These are phyloP conservation scores for Prunus kanzakura DNA, from an alignment of 306 rosid species.

Conservation along the genomic window DNA sequence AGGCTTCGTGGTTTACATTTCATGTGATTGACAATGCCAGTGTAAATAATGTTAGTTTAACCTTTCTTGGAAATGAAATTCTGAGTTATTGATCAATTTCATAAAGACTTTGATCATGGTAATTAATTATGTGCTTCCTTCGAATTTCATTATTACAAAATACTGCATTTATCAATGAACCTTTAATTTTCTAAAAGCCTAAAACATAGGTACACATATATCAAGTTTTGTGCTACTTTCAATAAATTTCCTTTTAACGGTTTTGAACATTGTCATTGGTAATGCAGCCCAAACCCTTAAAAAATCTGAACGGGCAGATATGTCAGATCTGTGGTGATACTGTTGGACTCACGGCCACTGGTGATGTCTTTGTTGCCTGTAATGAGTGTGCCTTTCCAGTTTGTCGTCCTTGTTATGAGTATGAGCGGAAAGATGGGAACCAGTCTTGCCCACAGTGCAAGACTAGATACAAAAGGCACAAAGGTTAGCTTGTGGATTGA, in stretches of 20 bases:
- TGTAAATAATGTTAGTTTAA: not conserved
- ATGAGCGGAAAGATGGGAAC: conserved; percentile 90
- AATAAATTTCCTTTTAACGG: not conserved
- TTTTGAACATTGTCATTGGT: conserved; percentile 1
- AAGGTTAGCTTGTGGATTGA: conserved; percentile 41
- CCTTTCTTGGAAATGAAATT: not conserved
- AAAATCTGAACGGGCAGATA: conserved; percentile 72
- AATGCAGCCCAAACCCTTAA: conserved; percentile 75
- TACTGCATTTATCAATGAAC: not conserved
- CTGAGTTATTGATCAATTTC: not conserved
- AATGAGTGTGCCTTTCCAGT: conserved; percentile 97
- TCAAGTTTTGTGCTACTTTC: not conserved
- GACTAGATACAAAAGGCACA: conserved; percentile 90
- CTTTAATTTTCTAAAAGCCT: not conserved
- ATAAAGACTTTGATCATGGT: not conserved
- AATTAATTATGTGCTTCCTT: not conserved
- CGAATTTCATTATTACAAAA: not conserved
- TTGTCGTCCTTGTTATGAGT: conserved; percentile 92
- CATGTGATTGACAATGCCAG: not conserved
- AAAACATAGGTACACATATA: not conserved
- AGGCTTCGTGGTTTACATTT: not conserved
- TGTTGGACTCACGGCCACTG: conserved; percentile 66
- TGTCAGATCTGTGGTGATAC: conserved; percentile 93
- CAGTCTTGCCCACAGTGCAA: conserved; percentile 97
- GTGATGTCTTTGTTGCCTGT: conserved; percentile 96